Conservation (phyloP, 192 early-diverging fungal genomes). For the Coemansia sp. region DNA sequence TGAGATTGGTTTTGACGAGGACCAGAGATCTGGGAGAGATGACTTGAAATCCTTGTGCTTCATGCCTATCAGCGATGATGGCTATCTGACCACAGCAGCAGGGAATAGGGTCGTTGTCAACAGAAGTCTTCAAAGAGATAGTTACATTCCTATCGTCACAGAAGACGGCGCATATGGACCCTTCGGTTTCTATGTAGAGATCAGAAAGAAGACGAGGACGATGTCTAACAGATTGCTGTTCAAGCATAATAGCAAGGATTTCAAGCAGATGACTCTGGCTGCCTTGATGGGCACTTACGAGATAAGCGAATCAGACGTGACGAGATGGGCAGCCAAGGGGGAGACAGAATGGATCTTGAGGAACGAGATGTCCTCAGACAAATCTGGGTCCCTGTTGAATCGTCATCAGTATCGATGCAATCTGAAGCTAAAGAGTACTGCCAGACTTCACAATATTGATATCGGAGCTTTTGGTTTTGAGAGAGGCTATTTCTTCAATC, state of each 20-base stretch:
- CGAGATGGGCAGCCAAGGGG: background rate
- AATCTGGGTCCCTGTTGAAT: no score
- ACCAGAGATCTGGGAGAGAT: background rate
- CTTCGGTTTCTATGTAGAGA: background rate
- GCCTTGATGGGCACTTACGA: background rate
- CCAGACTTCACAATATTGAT: background rate
- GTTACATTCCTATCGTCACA: background rate
- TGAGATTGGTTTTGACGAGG: background rate
- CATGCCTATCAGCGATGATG: background rate
- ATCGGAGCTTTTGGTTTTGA: background rate
- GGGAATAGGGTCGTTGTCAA: background rate
- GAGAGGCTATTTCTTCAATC: background rate
- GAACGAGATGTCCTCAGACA: no score
- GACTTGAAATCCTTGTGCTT: background rate
- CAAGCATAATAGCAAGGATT: background rate
- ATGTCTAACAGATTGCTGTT: background rate
- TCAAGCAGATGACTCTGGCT: background rate
- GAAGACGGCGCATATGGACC: background rate
- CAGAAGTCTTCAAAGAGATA: background rate
- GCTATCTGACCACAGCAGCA: background rate
- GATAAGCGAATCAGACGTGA: background rate
- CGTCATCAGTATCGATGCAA: background rate
- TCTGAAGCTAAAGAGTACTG: background rate
- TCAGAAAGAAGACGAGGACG: background rate
- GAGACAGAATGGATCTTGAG: background rate